Evolutionary conservation across 176 grass and related monocot species (phyloP), one percentile per base, ranked within the genome.

Genomic region (Carex littledalei): DNA sequence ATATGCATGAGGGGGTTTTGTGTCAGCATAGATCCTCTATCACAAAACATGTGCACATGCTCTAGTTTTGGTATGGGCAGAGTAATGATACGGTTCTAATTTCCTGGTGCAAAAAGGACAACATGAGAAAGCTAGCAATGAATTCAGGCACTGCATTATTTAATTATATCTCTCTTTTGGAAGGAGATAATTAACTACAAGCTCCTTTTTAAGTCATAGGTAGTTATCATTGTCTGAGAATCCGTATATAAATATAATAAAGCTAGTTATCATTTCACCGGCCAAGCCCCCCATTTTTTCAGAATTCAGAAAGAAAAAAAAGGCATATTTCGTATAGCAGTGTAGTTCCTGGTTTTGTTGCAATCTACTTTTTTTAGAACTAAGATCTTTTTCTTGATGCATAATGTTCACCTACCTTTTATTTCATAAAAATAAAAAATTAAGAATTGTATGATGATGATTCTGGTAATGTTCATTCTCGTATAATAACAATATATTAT

Each of bases 141-240:
- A 69, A 8, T 60, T 60, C 17, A 60, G 57, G 57, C 57, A 6
- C 57, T 60, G 17, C 57, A 60, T 5, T 60, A 60, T 60, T 60
- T 37, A 7, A 39, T 68, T 45, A 39, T 68, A 5, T 71, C 67
- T 71, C 67, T n/a, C 16, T 45, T 71, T 45, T 45, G 68, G 68
- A 45, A 72, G 17, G 65, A 34, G 35, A 34, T 35, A 7, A 67
- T 67, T 37, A 35, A 67, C 31, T 35, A 16, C 65, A 10, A 67
- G 61, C 31, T 15, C 13, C 65, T 35, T 67, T 67, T 67, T 35
- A 67, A 67, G 65, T 67, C 65, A 16, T 47, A 47, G 39, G 68
- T 72, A 72, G 68, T 72, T 72, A 72, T 45, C 68, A 72, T 49
- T 47, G 68, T 72, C 68, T 72, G 18, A 47, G 68, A 49, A 49